A percentile compares a stretch with the other conserved stretches of the same genome.
Evolutionary conservation across 2,329 filamentous ascomycete genomes (phyloP).

Genomic region (Colletotrichum navitas): DNA sequence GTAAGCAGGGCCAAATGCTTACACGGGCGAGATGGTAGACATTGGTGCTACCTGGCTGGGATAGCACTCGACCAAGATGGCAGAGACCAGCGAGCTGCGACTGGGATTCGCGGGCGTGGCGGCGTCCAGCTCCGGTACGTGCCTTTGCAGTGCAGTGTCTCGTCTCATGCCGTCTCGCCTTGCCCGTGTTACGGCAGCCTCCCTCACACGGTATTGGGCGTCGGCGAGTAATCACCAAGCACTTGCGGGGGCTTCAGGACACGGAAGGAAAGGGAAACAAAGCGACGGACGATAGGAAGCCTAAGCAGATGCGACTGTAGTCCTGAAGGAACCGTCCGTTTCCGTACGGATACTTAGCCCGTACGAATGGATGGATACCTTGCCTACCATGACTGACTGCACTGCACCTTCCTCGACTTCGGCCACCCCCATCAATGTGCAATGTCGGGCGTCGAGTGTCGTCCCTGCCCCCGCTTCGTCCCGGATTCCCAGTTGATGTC

Average conservation of each 20-base stretch:
- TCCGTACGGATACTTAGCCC: too few relatives aligned
- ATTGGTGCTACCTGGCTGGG: neutral
- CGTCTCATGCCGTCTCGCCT: conserved; percentile 39
- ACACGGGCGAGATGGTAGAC: neutral
- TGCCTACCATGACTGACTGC: neutral
- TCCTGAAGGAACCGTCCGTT: too few relatives aligned
- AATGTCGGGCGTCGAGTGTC: conserved; percentile 4
- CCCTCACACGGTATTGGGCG: conserved; percentile 23
- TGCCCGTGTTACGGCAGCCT: conserved; percentile 17
- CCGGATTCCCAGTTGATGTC: conserved; percentile 43
- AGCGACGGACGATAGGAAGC: neutral
- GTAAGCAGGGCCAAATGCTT: conserved; percentile 17
- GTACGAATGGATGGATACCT: too few relatives aligned
- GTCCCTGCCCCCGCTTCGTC: conserved; percentile 19
- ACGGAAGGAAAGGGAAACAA: neutral
- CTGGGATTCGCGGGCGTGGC: neutral
- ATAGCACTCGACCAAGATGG: neutral
- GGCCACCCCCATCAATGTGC: conserved; percentile 25
- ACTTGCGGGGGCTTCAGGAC: conserved; percentile 7
- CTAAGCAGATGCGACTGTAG: conserved; percentile 7
- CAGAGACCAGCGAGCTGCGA: neutral
- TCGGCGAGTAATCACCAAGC: conserved; percentile 25
- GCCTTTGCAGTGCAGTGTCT: conserved; percentile 30
- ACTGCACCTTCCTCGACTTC: conserved; percentile 23
- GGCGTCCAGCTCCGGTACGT: conserved; percentile 17